phyloP scores from a whole-genome alignment of 2,329 filamentous ascomycete species.

The Botrytis squamosa region DNA sequence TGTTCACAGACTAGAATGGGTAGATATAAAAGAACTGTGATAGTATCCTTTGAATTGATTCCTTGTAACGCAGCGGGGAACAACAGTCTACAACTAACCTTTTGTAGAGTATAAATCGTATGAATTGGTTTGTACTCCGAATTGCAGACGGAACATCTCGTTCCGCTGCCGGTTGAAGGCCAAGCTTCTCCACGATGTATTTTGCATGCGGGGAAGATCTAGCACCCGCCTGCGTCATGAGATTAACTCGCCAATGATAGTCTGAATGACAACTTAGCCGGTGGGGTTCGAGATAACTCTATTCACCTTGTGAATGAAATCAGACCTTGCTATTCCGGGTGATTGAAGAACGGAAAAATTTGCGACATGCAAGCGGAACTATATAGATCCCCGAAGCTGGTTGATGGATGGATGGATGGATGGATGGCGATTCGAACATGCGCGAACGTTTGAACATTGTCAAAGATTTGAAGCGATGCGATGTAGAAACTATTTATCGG shows the following conservation, averaged over 20 bases:
- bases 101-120: neutral
- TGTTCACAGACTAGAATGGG: neutral
- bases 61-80: neutral
- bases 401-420: neutral
- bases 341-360: neutral
- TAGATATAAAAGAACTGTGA: neutral
- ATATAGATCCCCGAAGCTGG: neutral
- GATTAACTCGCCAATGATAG: conserved; percentile 10
- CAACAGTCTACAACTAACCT: neutral
- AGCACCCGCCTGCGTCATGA: neutral
- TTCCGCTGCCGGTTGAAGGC: conserved; percentile 14
- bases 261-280: neutral
- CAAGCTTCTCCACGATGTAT: conserved; percentile 12
- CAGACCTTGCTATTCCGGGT: neutral
- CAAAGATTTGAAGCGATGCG: neutral
- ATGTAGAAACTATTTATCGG: neutral
- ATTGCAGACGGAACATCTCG: conserved; percentile 36
- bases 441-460: neutral
- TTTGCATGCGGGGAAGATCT: conserved; percentile 17
- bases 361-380: neutral
- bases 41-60: neutral
- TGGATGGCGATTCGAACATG: neutral
- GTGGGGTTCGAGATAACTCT: neutral
- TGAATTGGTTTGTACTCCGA: neutral
- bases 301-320: neutral